phyloP scores from a whole-genome alignment of 768 basidiomycete species.

The Tylopilus cervinicoccineus region DNA sequence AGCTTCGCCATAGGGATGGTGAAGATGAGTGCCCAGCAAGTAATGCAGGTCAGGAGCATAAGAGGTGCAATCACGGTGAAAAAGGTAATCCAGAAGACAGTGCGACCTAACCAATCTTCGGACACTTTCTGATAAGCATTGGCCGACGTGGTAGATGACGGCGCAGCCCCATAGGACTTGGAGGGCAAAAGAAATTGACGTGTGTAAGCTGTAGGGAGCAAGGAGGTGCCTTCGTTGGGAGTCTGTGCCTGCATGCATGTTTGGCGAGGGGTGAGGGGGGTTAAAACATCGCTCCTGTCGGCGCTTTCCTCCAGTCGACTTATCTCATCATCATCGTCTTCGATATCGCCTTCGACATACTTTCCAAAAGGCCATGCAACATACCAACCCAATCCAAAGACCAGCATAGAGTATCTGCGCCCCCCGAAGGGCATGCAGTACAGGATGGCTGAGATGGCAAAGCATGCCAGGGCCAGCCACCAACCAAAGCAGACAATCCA shows the following conservation, averaged over 20 bases:
- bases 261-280: conserved; percentile 33
- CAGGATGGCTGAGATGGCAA: conserved; percentile 63
- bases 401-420: conserved; percentile 73
- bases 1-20: conserved; percentile 98
- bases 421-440: conserved; percentile 78
- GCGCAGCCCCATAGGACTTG: conserved; percentile 70
- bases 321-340: conserved; percentile 40
- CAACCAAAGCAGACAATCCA: conserved; percentile 91
- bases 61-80: conserved; percentile 79
- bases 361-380: conserved; percentile 98
- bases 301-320: conserved; percentile 25
- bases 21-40: conserved; percentile 95
- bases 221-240: conserved; percentile 46
- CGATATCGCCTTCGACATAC: conserved; percentile 84
- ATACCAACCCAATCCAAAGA: conserved; percentile 95
- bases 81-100: conserved; percentile 81
- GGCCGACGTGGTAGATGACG: conserved; percentile 26
- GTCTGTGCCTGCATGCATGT: conserved; percentile 10
- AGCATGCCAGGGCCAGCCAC: conserved; percentile 81
- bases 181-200: conserved; percentile 38
- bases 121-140: conserved; percentile 23
- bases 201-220: conserved; percentile 33
- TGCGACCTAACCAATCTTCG: conserved; percentile 58
- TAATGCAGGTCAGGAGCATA: conserved; percentile 79
- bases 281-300: conserved; percentile 22